phyloP scores from a whole-genome alignment of 1,139 yeast genomes.

The Pneumocystis sp. region DNA sequence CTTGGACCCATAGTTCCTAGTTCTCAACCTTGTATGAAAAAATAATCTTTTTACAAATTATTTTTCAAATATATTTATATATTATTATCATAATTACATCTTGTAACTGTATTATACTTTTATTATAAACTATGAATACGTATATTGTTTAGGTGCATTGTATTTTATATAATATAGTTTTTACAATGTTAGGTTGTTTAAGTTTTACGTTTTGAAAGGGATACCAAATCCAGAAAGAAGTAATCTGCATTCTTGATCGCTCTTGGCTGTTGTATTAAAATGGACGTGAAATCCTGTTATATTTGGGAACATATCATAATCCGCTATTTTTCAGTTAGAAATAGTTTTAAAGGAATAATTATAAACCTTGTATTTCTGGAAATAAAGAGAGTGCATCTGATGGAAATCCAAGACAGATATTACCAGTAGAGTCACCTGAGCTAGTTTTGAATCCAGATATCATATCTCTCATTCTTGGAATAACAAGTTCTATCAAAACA shows the following conservation, averaged over 20 bases:
- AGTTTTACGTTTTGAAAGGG: background rate
- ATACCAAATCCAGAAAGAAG: conserved; percentile 2
- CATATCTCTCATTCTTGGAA: conserved; percentile 73
- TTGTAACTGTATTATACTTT: background rate
- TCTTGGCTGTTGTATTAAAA: background rate
- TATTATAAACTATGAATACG: background rate
- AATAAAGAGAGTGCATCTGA: conserved; percentile 66
- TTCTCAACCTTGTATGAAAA: background rate
- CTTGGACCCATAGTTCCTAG: conserved; percentile 23
- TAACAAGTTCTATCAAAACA: conserved; percentile 78
- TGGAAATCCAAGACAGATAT: conserved; percentile 68
- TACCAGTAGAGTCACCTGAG: conserved; percentile 76
- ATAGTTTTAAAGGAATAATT: background rate
- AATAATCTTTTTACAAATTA: background rate
- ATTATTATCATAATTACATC: background rate
- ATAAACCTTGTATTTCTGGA: conserved; percentile 63
- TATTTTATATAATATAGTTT: background rate
- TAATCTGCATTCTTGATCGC: background rate
- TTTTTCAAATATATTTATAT: background rate
- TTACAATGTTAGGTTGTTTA: background rate
- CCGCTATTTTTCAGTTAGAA: background rate
- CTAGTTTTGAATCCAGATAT: conserved; percentile 62
- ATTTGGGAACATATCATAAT: conserved; percentile 1
- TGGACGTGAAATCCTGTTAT: background rate
- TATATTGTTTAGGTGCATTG: background rate